Conservation (phyloP, 139 green algal species). For the Coccomyxa sp. region DNA sequence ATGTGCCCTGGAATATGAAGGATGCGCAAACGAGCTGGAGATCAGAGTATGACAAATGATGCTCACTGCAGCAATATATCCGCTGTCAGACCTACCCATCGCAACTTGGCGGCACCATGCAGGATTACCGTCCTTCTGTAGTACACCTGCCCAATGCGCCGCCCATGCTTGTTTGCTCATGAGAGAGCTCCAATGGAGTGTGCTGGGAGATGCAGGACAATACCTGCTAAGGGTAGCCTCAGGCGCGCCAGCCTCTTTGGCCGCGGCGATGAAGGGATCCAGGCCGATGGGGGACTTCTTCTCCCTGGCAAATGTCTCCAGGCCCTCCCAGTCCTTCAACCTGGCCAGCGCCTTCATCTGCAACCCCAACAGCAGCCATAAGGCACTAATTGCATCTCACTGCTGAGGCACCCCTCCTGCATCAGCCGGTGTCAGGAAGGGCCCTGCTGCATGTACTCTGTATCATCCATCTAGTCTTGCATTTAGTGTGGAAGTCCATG, state of each 20-base stretch:
- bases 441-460: background rate
- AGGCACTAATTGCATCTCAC: background rate
- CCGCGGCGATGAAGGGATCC: constrained; percentile 58
- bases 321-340: constrained; percentile 54
- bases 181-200: background rate
- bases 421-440: background rate
- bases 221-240: too few relatives aligned
- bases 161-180: too few relatives aligned
- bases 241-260: constrained; percentile 41
- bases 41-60: too few relatives aligned
- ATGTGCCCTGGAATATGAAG: background rate
- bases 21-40: background rate
- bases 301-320: constrained; percentile 51
- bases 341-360: constrained; percentile 47
- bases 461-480: background rate
- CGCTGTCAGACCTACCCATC: too few relatives aligned
- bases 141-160: too few relatives aligned
- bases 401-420: too few relatives aligned
- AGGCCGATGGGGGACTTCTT: constrained; percentile 34
- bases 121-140: too few relatives aligned
- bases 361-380: background rate
- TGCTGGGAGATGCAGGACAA: background rate
- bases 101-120: too few relatives aligned
- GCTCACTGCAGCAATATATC: too few relatives aligned
- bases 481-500: too few relatives aligned